Evolutionary conservation across 768 basidiomycete genomes (phyloP).

Genomic region (Tylopilus plumbeoviolaceoides): DNA sequence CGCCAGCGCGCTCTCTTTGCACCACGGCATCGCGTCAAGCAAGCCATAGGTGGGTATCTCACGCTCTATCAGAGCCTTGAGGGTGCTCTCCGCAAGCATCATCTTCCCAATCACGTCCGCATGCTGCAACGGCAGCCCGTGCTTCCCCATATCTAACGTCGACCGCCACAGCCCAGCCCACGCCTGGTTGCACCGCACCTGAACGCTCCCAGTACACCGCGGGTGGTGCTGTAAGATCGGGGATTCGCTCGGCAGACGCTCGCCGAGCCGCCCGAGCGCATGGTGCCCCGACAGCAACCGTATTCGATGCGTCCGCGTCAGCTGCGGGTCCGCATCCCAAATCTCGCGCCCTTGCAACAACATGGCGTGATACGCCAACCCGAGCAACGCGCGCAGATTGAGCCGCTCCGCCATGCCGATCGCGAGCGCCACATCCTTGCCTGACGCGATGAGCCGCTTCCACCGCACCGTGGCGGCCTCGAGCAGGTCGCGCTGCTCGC

Average conservation of each 20-base stretch:
- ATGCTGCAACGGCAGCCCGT: conserved; percentile 38
- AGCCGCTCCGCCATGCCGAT: conserved; percentile 46
- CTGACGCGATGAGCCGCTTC: conserved; percentile 45
- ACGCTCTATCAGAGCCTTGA: conserved; percentile 44
- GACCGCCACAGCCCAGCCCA: conserved; percentile 46
- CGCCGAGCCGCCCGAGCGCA: conserved; percentile 42
- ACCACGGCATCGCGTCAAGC: conserved; percentile 42
- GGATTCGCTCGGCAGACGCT: conserved; percentile 39
- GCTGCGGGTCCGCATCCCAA: conserved; percentile 45
- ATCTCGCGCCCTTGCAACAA: conserved; percentile 46
- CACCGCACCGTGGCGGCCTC: conserved; percentile 40
- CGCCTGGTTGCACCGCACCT: conserved; percentile 41
- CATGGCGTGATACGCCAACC: conserved; percentile 50
- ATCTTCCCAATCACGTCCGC: conserved; percentile 44
- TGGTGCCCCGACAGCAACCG: conserved; percentile 53
- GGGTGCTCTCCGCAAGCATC: conserved; percentile 44
- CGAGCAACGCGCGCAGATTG: conserved; percentile 42
- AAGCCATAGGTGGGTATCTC: conserved; percentile 38
- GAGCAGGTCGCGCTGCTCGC: conserved; percentile 43
- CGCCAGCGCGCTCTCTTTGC: conserved; percentile 39
- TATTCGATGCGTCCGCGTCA: conserved; percentile 46
- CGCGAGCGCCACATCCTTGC: conserved; percentile 42
- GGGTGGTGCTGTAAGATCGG: conserved; percentile 41
- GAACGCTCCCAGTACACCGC: conserved; percentile 36
- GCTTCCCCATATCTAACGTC: conserved; percentile 36